These are phyloP conservation scores for Naganishia onofrii DNA, from an alignment of 768 basidiomycete genomes.

Conservation along the genomic window DNA sequence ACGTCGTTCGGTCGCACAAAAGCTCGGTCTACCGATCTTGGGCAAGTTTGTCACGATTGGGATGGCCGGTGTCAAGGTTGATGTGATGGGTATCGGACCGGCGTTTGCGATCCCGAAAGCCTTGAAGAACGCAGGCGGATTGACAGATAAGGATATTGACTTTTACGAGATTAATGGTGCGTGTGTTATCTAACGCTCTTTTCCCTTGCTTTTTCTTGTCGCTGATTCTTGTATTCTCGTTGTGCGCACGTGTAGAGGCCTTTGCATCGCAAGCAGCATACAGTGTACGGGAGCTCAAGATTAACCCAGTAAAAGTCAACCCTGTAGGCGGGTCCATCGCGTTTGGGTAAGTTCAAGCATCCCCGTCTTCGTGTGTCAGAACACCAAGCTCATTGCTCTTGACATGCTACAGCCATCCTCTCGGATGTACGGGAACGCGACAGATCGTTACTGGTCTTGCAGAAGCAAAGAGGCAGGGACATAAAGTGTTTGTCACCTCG, in stretches of 20 bases:
- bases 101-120: slow-evolving; percentile 76
- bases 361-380: not conserved
- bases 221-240: too few relatives aligned
- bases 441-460: slow-evolving; percentile 78
- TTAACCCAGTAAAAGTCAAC: slow-evolving; percentile 78
- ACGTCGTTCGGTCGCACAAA: slow-evolving; percentile 73
- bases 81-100: slow-evolving; percentile 88
- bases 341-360: slow-evolving; percentile 49
- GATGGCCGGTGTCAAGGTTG: slow-evolving; percentile 76
- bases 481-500: slow-evolving; percentile 76
- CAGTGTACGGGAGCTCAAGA: slow-evolving; percentile 65
- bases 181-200: not conserved
- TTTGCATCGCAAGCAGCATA: slow-evolving; percentile 73
- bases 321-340: slow-evolving; percentile 84
- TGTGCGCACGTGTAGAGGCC: slow-evolving; percentile 67
- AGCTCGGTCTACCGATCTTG: slow-evolving; percentile 77
- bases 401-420: slow-evolving; percentile 22
- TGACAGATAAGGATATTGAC: slow-evolving; percentile 43
- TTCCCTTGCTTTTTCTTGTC: slow-evolving; percentile 3
- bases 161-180: slow-evolving; percentile 48
- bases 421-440: slow-evolving; percentile 61
- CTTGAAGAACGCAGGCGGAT: slow-evolving; percentile 31
- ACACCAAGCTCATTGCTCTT: not conserved
- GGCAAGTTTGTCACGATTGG: slow-evolving; percentile 76
- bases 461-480: slow-evolving; percentile 72